Evolutionary conservation across 306 rosid species (phyloP).

Genomic region (Herpetospermum pedunculosum): DNA sequence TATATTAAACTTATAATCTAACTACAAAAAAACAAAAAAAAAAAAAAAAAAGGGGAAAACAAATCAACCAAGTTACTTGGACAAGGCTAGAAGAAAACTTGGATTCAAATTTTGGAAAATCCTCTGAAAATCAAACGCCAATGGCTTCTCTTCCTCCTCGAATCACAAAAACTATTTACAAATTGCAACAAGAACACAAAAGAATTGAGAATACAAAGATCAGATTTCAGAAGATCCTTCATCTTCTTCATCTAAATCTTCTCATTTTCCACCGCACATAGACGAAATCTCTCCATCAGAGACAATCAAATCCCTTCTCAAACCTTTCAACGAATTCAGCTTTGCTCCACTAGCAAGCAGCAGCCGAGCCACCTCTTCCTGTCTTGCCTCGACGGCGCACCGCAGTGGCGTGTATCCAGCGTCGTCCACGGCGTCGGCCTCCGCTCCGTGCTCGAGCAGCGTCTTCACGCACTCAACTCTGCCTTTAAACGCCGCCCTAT

Average conservation of each 20-base stretch:
- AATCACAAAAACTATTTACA: not conserved
- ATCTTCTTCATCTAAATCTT: constrained; percentile 13
- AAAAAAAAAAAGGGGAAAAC: too few species aligned
- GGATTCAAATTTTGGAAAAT: too few species aligned
- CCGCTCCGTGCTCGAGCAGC: constrained; percentile 54
- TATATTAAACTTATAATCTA: too few species aligned
- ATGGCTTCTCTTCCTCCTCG: too few species aligned
- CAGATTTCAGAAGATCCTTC: constrained; percentile 18
- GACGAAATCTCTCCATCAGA: not conserved
- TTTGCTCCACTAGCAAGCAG: constrained; percentile 44
- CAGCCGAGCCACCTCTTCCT: constrained; percentile 40
- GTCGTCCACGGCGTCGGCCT: constrained; percentile 44
- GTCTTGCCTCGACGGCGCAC: constrained; percentile 64
- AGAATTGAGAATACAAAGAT: not conserved
- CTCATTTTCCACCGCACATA: not conserved
- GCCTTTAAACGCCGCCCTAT: constrained; percentile 87
- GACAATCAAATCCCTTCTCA: not conserved
- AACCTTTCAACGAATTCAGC: constrained; percentile 16
- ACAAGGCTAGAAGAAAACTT: too few species aligned
- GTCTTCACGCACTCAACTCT: constrained; percentile 47
- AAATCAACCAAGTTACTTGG: too few species aligned
- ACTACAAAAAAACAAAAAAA: too few species aligned
- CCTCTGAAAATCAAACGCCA: too few species aligned
- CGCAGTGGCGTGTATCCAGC: constrained; percentile 58
- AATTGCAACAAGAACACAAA: not conserved